These are phyloP conservation scores for Medicago ruthenica DNA, from an alignment of 306 rosid species.

Conservation along the genomic window DNA sequence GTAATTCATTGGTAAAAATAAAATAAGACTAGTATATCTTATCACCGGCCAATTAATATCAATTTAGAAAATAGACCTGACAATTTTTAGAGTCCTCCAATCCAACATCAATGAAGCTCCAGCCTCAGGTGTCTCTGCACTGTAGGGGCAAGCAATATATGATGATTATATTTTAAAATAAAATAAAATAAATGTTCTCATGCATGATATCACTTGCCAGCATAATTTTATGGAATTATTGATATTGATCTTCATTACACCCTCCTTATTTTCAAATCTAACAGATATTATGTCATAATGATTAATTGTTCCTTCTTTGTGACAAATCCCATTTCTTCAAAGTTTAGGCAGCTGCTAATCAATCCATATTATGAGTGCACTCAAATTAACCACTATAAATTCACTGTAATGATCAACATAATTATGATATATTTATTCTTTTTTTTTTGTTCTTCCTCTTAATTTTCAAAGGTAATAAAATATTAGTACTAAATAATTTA, in stretches of 20 bases:
- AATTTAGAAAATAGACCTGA: background rate
- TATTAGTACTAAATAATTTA: background rate
- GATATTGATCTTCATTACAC: slow-evolving; percentile 12
- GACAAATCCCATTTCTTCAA: slow-evolving; percentile 13
- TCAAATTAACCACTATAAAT: background rate
- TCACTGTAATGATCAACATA: slow-evolving; percentile 32
- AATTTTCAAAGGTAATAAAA: background rate
- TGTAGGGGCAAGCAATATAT: slow-evolving; percentile 1
- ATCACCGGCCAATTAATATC: slow-evolving; percentile 4
- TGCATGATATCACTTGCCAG: background rate
- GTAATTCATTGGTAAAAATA: no score
- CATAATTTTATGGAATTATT: slow-evolving; percentile 32
- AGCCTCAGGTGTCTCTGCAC: background rate
- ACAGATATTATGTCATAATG: slow-evolving; percentile 34
- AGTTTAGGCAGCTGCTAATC: no score
- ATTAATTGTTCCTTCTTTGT: slow-evolving; percentile 38
- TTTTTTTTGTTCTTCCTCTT: background rate
- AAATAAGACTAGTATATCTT: background rate
- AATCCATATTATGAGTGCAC: background rate
- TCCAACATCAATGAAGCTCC: slow-evolving; percentile 13
- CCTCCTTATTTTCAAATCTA: slow-evolving; percentile 28
- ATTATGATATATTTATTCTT: background rate
- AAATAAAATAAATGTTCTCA: background rate
- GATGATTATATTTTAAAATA: no score
- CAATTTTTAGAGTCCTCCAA: background rate